A percentile compares a stretch with the other conserved stretches of the same genome.
These are phyloP conservation scores for Aureobasidium sp. DNA, from an alignment of 2,329 filamentous ascomycete species.

Conservation along the genomic window DNA sequence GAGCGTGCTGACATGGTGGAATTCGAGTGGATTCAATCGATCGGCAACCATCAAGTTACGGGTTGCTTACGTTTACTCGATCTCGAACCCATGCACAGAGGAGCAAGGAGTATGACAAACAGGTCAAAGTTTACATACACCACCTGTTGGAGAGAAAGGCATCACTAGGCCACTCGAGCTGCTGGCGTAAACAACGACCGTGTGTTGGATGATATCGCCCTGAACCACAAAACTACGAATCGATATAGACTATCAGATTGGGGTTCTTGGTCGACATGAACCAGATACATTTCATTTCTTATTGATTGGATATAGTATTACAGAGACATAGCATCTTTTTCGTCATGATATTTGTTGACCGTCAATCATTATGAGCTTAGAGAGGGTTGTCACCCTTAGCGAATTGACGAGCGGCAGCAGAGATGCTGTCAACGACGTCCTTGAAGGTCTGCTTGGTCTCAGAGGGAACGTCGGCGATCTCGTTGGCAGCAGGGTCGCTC, in stretches of 20 bases:
- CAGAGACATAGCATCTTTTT: background rate
- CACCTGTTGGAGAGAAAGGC: no score
- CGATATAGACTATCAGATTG: no score
- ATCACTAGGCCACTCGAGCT: no score
- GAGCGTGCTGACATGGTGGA: no score
- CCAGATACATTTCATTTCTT: background rate
- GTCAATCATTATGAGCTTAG: background rate
- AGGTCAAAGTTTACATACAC: no score
- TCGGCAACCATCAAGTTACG: no score
- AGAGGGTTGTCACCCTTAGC: conserved; percentile 33
- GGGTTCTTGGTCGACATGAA: background rate
- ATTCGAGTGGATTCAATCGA: no score
- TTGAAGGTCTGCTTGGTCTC: conserved; percentile 40
- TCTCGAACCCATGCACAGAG: no score
- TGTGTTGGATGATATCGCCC: background rate
- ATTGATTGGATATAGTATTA: background rate
- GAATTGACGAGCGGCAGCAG: conserved; percentile 35
- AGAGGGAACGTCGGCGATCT: conserved; percentile 29
- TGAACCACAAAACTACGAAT: background rate
- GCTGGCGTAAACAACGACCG: background rate
- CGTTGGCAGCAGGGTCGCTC: conserved; percentile 30
- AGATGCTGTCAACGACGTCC: conserved; percentile 36
- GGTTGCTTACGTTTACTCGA: no score
- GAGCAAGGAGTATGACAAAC: no score
- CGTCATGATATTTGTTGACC: background rate